Conservation (phyloP, 169 alveolate species). For the Cytauxzoon felis region DNA sequence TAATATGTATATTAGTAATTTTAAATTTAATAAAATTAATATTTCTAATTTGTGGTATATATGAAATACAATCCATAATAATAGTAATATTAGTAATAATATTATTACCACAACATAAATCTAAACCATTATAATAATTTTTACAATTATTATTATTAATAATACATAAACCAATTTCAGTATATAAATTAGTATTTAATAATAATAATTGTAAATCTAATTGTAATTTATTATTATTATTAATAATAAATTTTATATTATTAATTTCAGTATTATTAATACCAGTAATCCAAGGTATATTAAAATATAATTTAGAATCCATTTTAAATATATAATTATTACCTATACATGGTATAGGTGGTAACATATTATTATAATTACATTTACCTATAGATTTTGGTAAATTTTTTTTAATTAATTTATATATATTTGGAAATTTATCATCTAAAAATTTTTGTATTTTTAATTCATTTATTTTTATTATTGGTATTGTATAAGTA, state of each 20-base stretch:
- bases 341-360: conserved; percentile 48
- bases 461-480: conserved; percentile 3
- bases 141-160: background rate
- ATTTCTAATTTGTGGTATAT: conserved; percentile 42
- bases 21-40: conserved; percentile 5
- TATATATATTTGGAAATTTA: conserved; percentile 28
- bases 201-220: background rate
- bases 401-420: conserved; percentile 18
- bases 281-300: conserved; percentile 52
- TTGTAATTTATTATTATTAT: conserved; percentile 11
- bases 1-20: conserved; percentile 1
- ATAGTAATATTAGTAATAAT: conserved; percentile 1
- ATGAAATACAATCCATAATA: conserved; percentile 9
- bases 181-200: background rate
- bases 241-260: conserved; percentile 3
- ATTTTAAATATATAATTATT: background rate
- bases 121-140: conserved; percentile 14
- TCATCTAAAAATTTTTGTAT: conserved; percentile 21
- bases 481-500: conserved; percentile 1
- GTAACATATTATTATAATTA: background rate
- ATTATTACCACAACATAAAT: conserved; percentile 24
- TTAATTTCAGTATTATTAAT: conserved; percentile 3
- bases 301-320: background rate
- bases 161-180: conserved; percentile 7
- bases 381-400: conserved; percentile 50